Base-by-base conservation (phyloP, 257 asterid species). In the Craterostigma plantagineum region DNA sequence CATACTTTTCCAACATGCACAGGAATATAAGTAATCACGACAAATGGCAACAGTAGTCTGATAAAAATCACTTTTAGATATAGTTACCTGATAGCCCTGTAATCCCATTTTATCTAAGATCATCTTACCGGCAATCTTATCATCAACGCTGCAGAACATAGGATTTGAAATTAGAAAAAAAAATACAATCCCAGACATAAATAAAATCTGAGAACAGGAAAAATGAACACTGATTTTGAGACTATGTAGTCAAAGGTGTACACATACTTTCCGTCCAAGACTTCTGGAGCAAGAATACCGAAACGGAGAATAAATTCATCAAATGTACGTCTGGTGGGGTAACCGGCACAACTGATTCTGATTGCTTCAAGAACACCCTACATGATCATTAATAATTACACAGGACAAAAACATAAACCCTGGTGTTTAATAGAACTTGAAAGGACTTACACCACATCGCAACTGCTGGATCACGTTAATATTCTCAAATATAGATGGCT, bases 331-430 rank as follows among this genome's bases (percentile, higher is more conserved):
- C 94, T 77, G 43, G 96, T 90, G 43, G 99, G 99, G 69, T 90
- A 90, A 55, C 99, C 99, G 56, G 96, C 99, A 63, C 99, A 90
- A 62, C 99, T 90, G 62, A 90, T 90, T 59, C 99, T 71, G 59
- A 90, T 90, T 45, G 97, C 97, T 70, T 87, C 97, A 51, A 87
- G 83, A 61, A 87, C 97, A 64, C 97, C 97, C 97, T 87, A 39
- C 35, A 71, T 39, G 15, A 46, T 30, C 27, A 43, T 7, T 13
- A 42, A 14, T 8, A 40, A 33, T 40, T 55, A 30, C 48, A 46
- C 52, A 34, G 38, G 23, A 33, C 27, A 42, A 55, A 54, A 12
- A 36, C 40, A 36, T 36, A 10, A 36, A 16, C 43, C 45, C 45
- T 42, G 49, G 51, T 38, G 49, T 54, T 55, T 14, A 42, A 1